Conservation (phyloP, 768 basidiomycete species). For the Rhodotorula graminis region DNA sequence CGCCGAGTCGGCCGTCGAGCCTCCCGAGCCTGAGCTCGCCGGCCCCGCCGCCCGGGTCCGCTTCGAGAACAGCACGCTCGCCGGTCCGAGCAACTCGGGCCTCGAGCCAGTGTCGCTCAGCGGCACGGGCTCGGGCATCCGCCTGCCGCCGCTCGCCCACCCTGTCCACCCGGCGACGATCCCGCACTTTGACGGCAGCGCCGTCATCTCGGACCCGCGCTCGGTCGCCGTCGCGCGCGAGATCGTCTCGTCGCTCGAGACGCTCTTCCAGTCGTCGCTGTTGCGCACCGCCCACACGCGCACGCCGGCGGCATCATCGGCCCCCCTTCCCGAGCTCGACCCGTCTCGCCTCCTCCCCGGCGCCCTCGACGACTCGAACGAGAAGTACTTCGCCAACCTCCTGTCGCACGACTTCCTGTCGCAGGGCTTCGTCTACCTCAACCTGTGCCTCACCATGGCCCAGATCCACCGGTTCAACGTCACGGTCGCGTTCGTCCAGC, state of each 20-base stretch:
- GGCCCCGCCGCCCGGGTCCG: background rate
- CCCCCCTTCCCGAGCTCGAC: background rate
- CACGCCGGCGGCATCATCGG: background rate
- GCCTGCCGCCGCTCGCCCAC: background rate
- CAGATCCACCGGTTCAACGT: constrained; percentile 27
- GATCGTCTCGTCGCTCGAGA: constrained; percentile 26
- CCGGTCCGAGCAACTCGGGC: constrained; percentile 34
- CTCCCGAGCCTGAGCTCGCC: background rate
- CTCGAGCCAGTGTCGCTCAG: constrained; percentile 22
- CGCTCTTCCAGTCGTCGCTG: constrained; percentile 31
- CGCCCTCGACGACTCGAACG: constrained; percentile 10
- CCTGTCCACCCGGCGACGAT: background rate
- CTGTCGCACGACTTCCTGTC: constrained; percentile 34
- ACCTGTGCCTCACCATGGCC: constrained; percentile 36
- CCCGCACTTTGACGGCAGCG: background rate
- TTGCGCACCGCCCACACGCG: background rate
- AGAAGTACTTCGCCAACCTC: constrained; percentile 34
- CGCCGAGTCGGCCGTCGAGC: background rate
- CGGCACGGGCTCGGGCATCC: constrained; percentile 24
- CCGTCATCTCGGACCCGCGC: background rate
- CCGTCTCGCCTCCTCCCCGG: background rate
- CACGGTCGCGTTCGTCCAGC: constrained; percentile 34
- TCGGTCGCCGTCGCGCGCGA: constrained; percentile 6
- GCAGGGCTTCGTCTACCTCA: constrained; percentile 36
- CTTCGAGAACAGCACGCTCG: background rate